These are phyloP conservation scores for Rehmannia glutinosa DNA, from an alignment of 257 asterid genomes.

Conservation along the genomic window DNA sequence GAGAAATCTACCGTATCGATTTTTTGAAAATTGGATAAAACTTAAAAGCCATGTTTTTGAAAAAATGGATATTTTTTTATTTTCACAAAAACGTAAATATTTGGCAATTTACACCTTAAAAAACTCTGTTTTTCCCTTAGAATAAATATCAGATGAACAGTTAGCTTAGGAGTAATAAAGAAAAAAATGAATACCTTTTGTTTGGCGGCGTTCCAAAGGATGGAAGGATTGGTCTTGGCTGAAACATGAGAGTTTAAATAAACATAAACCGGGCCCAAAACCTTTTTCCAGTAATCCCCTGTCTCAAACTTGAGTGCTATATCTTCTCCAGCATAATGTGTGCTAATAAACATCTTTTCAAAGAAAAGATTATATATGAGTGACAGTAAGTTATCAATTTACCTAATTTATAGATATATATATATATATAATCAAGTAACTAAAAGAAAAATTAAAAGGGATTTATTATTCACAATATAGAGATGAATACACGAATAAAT, in stretches of 20 bases:
- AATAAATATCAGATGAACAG: too few species aligned
- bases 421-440: background rate
- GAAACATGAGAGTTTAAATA: constrained; percentile 40
- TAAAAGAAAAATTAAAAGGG: background rate
- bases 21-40: too few species aligned
- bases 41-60: too few species aligned
- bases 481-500: background rate
- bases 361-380: background rate
- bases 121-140: too few species aligned
- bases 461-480: background rate
- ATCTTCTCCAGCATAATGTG: constrained; percentile 60
- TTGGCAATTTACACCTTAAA: too few species aligned
- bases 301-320: constrained; percentile 32
- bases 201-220: constrained; percentile 66
- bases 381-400: too few species aligned
- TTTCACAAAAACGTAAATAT: too few species aligned
- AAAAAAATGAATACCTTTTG: constrained; percentile 26
- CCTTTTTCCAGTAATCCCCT: constrained; percentile 66
- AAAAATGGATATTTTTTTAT: too few species aligned
- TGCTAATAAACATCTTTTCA: constrained; percentile 60
- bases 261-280: constrained; percentile 56
- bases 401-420: background rate
- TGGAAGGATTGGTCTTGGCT: constrained; percentile 32
- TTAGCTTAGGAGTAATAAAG: background rate
- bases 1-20: too few species aligned